These are phyloP conservation scores for Tricholoma terreum DNA, from an alignment of 768 basidiomycete genomes.

Conservation along the genomic window DNA sequence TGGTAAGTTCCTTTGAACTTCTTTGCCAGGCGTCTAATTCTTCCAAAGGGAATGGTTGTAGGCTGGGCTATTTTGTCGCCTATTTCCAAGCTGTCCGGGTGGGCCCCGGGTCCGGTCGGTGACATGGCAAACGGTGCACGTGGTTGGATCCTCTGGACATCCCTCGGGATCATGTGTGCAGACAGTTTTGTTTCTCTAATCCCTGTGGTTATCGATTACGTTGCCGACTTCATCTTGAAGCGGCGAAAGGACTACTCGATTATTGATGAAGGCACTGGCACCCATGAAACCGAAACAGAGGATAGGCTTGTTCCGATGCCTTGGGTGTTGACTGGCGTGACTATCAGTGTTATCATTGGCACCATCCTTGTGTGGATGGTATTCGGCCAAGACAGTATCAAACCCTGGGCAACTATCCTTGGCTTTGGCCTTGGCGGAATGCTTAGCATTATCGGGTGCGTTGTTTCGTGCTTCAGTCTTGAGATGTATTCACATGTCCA, in stretches of 20 bases:
- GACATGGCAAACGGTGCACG: constrained; percentile 88
- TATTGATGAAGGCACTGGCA: constrained; percentile 30
- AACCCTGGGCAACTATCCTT: constrained; percentile 90
- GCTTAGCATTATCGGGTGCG: constrained; percentile 84
- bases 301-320: constrained; percentile 76
- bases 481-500: background rate
- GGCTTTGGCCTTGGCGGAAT: constrained; percentile 82
- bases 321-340: constrained; percentile 76
- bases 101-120: constrained; percentile 92
- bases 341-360: constrained; percentile 59
- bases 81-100: constrained; percentile 72
- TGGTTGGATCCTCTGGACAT: constrained; percentile 96
- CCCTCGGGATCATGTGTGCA: constrained; percentile 92
- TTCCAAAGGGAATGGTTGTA: constrained; percentile 82
- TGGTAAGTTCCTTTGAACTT: constrained; percentile 43
- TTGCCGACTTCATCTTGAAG: constrained; percentile 30
- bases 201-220: constrained; percentile 63
- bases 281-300: constrained; percentile 70
- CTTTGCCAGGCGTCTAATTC: constrained; percentile 3
- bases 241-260: constrained; percentile 21
- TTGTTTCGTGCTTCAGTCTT: constrained; percentile 4
- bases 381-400: constrained; percentile 89
- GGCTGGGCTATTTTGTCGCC: constrained; percentile 97
- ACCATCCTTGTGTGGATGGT: constrained; percentile 82
- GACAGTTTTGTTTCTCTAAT: constrained; percentile 86